Conservation (phyloP, 2,329 filamentous ascomycete species). For the Aspergillus melleus region DNA sequence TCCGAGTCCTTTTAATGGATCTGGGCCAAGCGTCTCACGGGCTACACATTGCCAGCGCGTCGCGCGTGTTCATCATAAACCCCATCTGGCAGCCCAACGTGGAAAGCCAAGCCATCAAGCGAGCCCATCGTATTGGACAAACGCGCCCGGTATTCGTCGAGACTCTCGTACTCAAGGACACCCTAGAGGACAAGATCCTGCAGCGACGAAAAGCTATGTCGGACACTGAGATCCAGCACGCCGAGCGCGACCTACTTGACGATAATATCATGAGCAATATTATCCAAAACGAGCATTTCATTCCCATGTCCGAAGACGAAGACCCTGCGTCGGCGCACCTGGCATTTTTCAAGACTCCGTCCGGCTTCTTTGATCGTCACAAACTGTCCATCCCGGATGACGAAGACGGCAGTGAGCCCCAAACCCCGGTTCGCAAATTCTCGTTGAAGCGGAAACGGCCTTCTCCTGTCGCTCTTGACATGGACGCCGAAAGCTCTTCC, state of each 20-base stretch:
- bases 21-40: conserved; percentile 86
- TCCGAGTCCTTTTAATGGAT: conserved; percentile 85
- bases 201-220: conserved; percentile 74
- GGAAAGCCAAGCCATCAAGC: conserved; percentile 88
- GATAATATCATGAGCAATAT: conserved; percentile 60
- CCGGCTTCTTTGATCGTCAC: conserved; percentile 42
- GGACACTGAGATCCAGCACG: conserved; percentile 54
- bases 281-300: conserved; percentile 56
- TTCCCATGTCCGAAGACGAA: conserved; percentile 43
- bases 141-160: conserved; percentile 76
- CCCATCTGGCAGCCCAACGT: conserved; percentile 82
- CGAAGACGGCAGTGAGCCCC: conserved; percentile 9
- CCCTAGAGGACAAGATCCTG: conserved; percentile 82
- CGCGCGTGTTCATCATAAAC: conserved; percentile 83
- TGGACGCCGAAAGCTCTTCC: conserved; percentile 1
- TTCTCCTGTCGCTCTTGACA: neutral
- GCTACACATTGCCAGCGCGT: conserved; percentile 79
- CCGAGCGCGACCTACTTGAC: conserved; percentile 59
- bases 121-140: conserved; percentile 85
- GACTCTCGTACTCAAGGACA: conserved; percentile 76
- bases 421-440: neutral
- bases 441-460: conserved; percentile 16
- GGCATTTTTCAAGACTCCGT: conserved; percentile 30
- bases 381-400: conserved; percentile 36
- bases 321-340: conserved; percentile 17